These are phyloP conservation scores for Gaillardinia entomophila DNA, from an alignment of 805 yeast genomes.

Conservation along the genomic window DNA sequence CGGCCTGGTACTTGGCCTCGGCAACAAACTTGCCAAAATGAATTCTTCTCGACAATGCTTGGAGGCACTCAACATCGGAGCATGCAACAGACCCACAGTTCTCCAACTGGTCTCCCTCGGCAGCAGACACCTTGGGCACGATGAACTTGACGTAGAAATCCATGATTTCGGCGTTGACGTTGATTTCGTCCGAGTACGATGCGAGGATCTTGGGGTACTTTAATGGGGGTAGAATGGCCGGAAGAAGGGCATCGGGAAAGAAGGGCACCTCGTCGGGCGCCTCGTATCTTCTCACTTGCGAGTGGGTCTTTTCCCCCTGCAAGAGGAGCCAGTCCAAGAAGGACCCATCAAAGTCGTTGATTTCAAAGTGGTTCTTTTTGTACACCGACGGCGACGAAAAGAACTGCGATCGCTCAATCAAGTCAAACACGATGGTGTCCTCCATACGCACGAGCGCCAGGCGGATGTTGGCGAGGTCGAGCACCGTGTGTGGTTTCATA, in stretches of 20 bases:
- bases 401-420: conserved; percentile 92
- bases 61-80: conserved; percentile 81
- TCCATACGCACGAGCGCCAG: conserved; percentile 87
- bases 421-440: conserved; percentile 87
- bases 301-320: conserved; percentile 58
- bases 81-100: conserved; percentile 84
- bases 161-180: conserved; percentile 67
- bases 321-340: conserved; percentile 82
- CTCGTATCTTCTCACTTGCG: conserved; percentile 83
- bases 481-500: conserved; percentile 72
- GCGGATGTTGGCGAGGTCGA: conserved; percentile 77
- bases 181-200: conserved; percentile 64
- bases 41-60: conserved; percentile 83
- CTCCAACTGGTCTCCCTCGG: conserved; percentile 69
- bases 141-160: conserved; percentile 64
- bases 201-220: conserved; percentile 79
- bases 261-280: conserved; percentile 94
- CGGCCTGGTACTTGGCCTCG: conserved; percentile 79
- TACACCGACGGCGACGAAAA: conserved; percentile 72
- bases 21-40: conserved; percentile 98
- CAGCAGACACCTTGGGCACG: conserved; percentile 67
- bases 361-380: conserved; percentile 45
- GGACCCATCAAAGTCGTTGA: conserved; percentile 70
- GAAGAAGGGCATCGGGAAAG: conserved; percentile 60
- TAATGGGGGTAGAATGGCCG: conserved; percentile 76